Evolutionary conservation across 371 early-diverging fungal species (phyloP), one percentile per base, ranked within the genome.

Genomic region (Syncephalastrum monosporum): DNA sequence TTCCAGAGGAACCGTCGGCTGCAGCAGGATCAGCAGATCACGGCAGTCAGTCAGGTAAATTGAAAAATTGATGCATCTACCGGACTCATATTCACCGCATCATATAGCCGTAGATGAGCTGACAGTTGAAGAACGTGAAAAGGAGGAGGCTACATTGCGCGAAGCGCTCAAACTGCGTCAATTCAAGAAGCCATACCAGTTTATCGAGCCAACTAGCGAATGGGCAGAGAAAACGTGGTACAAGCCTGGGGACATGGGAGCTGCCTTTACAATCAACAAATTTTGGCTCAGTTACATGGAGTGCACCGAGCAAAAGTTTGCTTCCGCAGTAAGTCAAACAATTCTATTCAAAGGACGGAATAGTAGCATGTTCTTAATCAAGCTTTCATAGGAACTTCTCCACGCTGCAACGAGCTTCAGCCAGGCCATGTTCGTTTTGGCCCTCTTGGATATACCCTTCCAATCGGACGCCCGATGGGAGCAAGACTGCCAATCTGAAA

Each of bases 271-370:
- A 12, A 12, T 33, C 38, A 33, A 33, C 8, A 10, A 5, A 1
- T 82, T 82, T 51, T 84, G 83, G 85, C 56, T 82, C n/a, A 81
- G 82, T 38, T 81, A 64, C 45, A 50, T 80, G 10, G 59, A 65
- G 38, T 64, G 67, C 17, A 65, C 65, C 21, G 54, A 50, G 27
- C 13, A 55, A 5, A 56, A 56, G 1, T 77, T 81, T 55, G 46
- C 77, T 47, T 72, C 81, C n/a, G 62, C 65, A 55, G 80, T 79
- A 72, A 55, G 44, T 48, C 1, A 12, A 2, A 33, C 6, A 33
- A 2, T 10, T 10, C 38, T 33, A 8, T 12, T 12, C 7, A 33
- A 33, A 29, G 3, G 38, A 33, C 3, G 10, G 2, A 33, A 10
- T 10, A 10, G 12, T 1, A 33, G 38, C 38, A 42, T 46, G n/a